Evolutionary conservation across 108 stramenopile species (phyloP), one percentile per base, ranked within the genome.

Genomic region (Epithemia pelagica): DNA sequence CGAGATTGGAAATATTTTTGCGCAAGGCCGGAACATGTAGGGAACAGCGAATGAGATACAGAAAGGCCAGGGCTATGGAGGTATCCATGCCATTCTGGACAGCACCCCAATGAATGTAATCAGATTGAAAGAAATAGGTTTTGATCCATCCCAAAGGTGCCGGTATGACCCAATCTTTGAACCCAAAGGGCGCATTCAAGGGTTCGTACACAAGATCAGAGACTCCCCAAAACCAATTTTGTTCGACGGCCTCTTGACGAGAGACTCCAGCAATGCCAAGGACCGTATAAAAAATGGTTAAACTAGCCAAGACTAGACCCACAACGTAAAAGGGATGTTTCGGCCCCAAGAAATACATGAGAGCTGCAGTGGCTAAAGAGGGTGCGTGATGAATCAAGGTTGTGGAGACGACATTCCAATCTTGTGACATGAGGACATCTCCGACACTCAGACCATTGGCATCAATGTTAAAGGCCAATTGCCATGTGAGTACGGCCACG

Each of bases 11-110:
- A 22, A 79, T 32, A 72, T 83, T 87, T 63, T 85, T 85, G 32
- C 75, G 82, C 15, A 89, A 61, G 18, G 82, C 76, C 1, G 77
- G 51, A 2, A 76, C 84, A 72, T 89, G 87, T 15, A 92, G 58
- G 15, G 86, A 87, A 37, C 73, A 84, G 10, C 91, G 84, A 25
- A 92, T 32, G 33, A 92, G 52, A 62, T 89, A 89, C 53, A 92
- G 74, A 31, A 89, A 62, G 3, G 76, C 80, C 82, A 92, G 73
- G 25, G 91, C 85, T 56, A 82, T 54, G 29, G 77, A 74, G 33
- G 73, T 67, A 23, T 62, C 32, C 30, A 87, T 28, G 21, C 86
- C 91, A 22, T 69, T 70, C 32, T 24, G 15, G 27, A 89, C 80
- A 0, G 91, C 87, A 28, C 55, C 67, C 84, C 84, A 86, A 64